phyloP scores from a whole-genome alignment of 257 asterid species.

The Datura wrightii region DNA sequence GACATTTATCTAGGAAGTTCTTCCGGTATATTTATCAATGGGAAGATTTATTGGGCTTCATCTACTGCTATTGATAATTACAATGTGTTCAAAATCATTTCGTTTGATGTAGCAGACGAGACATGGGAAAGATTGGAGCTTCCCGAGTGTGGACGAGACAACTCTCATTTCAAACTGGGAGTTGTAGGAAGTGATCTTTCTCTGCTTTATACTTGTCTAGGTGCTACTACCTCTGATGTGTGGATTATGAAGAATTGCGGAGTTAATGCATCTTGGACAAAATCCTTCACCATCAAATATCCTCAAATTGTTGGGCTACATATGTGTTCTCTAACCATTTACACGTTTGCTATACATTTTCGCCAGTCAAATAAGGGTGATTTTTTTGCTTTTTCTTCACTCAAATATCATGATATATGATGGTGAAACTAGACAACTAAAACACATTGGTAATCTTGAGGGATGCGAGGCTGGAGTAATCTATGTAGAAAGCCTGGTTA shows the following conservation, averaged over 20 bases:
- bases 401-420: not conserved
- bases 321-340: not conserved
- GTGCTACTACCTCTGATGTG: not conserved
- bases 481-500: not conserved
- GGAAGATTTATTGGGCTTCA: not conserved
- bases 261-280: not conserved
- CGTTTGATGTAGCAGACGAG: not conserved
- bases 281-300: not conserved
- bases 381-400: not conserved
- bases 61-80: not conserved
- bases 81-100: not conserved
- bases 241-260: not conserved
- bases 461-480: not conserved
- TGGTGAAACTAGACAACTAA: not conserved
- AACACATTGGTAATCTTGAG: not conserved
- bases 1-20: not conserved
- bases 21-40: not conserved
- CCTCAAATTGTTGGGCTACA: too few species aligned
- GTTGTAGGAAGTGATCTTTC: conserved; percentile 14
- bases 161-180: not conserved
- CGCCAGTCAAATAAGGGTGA: not conserved
- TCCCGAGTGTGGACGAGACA: not conserved
- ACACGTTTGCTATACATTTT: not conserved
- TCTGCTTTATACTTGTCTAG: too few species aligned
- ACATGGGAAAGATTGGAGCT: not conserved